Evolutionary conservation across 1,284 basidiomycete species (phyloP).

Genomic region (Flammula alnicola): DNA sequence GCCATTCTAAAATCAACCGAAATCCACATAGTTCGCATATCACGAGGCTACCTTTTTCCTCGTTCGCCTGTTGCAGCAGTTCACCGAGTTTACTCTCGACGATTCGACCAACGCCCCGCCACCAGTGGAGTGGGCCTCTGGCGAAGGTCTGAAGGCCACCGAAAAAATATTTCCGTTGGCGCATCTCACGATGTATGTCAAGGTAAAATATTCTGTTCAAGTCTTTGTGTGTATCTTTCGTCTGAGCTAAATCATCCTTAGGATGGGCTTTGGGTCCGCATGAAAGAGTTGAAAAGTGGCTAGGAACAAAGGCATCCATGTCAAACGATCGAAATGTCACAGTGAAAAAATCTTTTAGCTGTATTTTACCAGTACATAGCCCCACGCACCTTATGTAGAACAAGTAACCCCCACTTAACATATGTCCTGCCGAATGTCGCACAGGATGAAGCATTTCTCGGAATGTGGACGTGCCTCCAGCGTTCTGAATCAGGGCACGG

Average conservation of each 20-base stretch:
- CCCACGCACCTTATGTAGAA: too few relatives aligned
- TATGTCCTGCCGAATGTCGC: too few relatives aligned
- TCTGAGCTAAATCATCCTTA: slow-evolving; percentile 1
- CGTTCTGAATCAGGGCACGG: too few relatives aligned
- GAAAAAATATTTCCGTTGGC: slow-evolving; percentile 43
- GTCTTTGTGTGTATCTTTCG: slow-evolving; percentile 25
- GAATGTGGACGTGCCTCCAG: too few relatives aligned
- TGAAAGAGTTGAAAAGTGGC: slow-evolving; percentile 4
- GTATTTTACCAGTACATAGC: too few relatives aligned
- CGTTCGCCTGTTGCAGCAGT: slow-evolving; percentile 46
- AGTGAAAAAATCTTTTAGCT: too few relatives aligned
- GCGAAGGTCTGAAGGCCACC: slow-evolving; percentile 33
- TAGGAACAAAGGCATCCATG: too few relatives aligned
- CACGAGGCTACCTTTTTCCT: slow-evolving; percentile 43
- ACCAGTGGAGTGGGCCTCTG: slow-evolving; percentile 38
- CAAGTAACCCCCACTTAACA: too few relatives aligned
- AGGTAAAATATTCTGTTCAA: slow-evolving; percentile 32
- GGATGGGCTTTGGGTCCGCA: slow-evolving; percentile 9
- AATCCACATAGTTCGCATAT: slow-evolving; percentile 37
- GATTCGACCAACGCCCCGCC: slow-evolving; percentile 36
- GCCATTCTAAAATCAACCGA: too few relatives aligned
- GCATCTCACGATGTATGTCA: slow-evolving; percentile 49
- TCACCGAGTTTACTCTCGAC: slow-evolving; percentile 47
- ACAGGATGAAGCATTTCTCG: too few relatives aligned
- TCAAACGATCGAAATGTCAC: too few relatives aligned